Evolutionary conservation across 345 rosid species (phyloP), one percentile per base, ranked within the genome.

Genomic region (Gynandropsis gynandra): DNA sequence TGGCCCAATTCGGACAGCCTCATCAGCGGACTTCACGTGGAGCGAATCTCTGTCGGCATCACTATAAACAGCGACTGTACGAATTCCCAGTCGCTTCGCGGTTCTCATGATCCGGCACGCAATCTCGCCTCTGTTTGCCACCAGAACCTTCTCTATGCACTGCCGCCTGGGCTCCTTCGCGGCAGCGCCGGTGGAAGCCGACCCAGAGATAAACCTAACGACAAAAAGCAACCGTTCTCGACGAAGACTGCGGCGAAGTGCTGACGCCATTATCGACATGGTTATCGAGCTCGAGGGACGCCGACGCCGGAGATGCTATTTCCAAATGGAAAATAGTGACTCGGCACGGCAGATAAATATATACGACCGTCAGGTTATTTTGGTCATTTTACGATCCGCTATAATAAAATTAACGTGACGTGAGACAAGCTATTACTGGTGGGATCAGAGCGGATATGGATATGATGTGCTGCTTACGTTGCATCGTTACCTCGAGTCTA

Each of bases 11-110:
- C 57, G 82, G 24, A 90, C 71, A 4, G 96, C 92, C 62, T 90
- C 95, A 35, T 87, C 92, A 1, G 96, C 92, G 15, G 89, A 86
- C 54, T 82, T 86, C 42, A 90, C 95, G 42, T 90, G 96, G 43
- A 87, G 92, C 12, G 98, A 68, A 40, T 75, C 80, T 35, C 49
- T 73, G 55, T 87, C 98, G 20, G 96, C 89, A 50, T 90, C 92
- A 63, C 96, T 87, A 61, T 86, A 90, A 47, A 90, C 83, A 4
- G 96, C 95, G 3, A 90, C 89, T 3, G 95, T 83, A 20, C 76
- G 76, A 43, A 87, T 75, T 21, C 96, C 98, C 8, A 87, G 58
- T 8, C 93, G 77, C 72, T 79, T 79, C 10, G 95, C 87, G 4
- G 95, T 87, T 75, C 76, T 74, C 75, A 76, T 74, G 62, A 90